Evolutionary conservation across 768 basidiomycete genomes (phyloP).

Genomic region (Coprinopsis sp.): DNA sequence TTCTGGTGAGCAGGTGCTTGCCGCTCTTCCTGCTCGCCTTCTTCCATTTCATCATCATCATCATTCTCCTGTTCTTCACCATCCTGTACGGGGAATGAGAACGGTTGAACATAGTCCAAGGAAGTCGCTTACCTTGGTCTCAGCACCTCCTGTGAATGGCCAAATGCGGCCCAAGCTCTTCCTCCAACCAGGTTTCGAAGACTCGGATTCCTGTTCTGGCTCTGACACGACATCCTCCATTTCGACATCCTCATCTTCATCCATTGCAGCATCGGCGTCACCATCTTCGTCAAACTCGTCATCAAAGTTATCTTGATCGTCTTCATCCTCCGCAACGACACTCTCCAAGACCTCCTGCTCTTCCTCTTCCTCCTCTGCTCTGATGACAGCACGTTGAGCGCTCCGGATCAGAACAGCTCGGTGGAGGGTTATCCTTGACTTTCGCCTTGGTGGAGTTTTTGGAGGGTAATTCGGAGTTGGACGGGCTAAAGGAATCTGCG

Average conservation of each 20-base stretch:
- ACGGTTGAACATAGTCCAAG: constrained; percentile 1
- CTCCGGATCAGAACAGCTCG: constrained; percentile 67
- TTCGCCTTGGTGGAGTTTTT: constrained; percentile 31
- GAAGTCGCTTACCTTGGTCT: constrained; percentile 18
- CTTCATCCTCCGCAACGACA: constrained; percentile 34
- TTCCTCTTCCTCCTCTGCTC: constrained; percentile 49
- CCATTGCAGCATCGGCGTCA: constrained; percentile 21
- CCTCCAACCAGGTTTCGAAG: constrained; percentile 36
- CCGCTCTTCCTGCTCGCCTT: constrained; percentile 24
- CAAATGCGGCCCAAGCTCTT: constrained; percentile 41
- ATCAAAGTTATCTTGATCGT: too few relatives aligned
- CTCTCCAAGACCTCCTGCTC: constrained; percentile 42
- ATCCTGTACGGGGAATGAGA: constrained; percentile 7
- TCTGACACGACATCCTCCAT: constrained; percentile 22
- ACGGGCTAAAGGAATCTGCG: constrained; percentile 18
- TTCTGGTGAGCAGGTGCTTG: too few relatives aligned
- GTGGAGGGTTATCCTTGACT: constrained; percentile 51
- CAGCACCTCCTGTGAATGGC: constrained; percentile 30
- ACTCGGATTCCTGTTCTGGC: constrained; percentile 20
- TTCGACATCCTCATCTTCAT: constrained; percentile 18
- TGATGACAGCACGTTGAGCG: constrained; percentile 56
- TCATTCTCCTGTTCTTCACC: constrained; percentile 8
- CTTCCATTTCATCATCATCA: constrained; percentile 16
- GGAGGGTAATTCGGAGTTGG: constrained; percentile 19
- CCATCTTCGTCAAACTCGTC: constrained; percentile 18